Percentiles rank a stretch among this genome's conserved stretches.
Conservation (phyloP, 1,139 yeast species). For the Yamadazyma sp. region DNA sequence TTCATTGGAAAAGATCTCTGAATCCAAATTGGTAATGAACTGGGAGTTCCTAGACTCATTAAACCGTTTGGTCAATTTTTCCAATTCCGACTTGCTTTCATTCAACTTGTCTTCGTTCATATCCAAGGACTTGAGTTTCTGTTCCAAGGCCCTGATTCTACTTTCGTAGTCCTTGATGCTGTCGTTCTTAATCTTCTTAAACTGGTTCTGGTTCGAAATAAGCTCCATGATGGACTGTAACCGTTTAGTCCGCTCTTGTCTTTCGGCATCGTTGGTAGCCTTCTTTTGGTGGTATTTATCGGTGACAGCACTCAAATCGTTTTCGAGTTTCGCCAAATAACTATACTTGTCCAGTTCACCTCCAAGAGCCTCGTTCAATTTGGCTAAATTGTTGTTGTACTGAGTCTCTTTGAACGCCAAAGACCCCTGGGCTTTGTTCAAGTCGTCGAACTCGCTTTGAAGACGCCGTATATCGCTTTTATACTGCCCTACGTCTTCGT, state of each 20-base stretch:
- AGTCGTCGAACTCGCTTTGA: slow-evolving; percentile 38
- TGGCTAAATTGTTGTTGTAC: slow-evolving; percentile 18
- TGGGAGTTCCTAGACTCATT: slow-evolving; percentile 25
- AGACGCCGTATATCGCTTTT: slow-evolving; percentile 18
- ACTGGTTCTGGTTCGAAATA: slow-evolving; percentile 11
- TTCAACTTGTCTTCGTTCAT: slow-evolving; percentile 28
- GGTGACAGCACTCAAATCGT: slow-evolving; percentile 5
- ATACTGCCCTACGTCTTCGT: slow-evolving; percentile 12
- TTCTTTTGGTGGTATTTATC: slow-evolving; percentile 1
- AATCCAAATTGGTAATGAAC: slow-evolving; percentile 28
- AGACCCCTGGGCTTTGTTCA: slow-evolving; percentile 58
- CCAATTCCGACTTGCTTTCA: slow-evolving; percentile 32
- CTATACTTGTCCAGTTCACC: slow-evolving; percentile 12
- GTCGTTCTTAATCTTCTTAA: slow-evolving; percentile 11
- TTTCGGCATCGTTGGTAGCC: slow-evolving; percentile 11
- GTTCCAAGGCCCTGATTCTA: slow-evolving; percentile 34
- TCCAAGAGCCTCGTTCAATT: slow-evolving; percentile 12
- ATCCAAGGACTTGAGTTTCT: slow-evolving; percentile 43
- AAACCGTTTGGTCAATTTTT: slow-evolving; percentile 30
- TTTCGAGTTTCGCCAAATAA: slow-evolving; percentile 3
- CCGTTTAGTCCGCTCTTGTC: slow-evolving; percentile 14
- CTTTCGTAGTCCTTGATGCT: slow-evolving; percentile 14
- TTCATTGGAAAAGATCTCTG: slow-evolving; percentile 41
- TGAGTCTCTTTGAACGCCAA: slow-evolving; percentile 47
- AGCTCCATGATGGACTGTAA: slow-evolving; percentile 12